phyloP scores from a whole-genome alignment of 2,329 filamentous ascomycete species.

The Drechslerella stenobrocha region DNA sequence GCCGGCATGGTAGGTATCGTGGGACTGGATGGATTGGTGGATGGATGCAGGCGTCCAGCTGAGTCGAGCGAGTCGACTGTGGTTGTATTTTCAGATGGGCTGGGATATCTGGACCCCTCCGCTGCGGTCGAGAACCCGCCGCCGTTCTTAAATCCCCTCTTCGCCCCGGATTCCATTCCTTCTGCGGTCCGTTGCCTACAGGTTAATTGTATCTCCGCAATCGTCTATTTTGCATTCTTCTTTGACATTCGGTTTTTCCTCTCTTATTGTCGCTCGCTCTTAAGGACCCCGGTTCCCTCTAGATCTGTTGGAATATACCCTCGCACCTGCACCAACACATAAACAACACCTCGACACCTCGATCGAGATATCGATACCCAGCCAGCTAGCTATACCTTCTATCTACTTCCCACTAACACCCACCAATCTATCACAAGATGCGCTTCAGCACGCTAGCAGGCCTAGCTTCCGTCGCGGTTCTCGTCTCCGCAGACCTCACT shows the following conservation, averaged over 20 bases:
- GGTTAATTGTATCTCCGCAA: slow-evolving; percentile 2
- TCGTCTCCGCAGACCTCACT: slow-evolving; percentile 39
- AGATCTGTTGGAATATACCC: neutral
- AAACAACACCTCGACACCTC: neutral
- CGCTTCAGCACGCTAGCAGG: slow-evolving; percentile 65
- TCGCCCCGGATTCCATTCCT: slow-evolving; percentile 3
- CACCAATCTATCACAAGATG: slow-evolving; percentile 33
- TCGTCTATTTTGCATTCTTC: neutral
- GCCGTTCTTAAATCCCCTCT: neutral
- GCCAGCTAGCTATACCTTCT: too few relatives aligned
- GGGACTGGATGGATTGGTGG: too few relatives aligned
- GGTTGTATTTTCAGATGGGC: neutral
- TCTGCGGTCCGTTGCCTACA: neutral
- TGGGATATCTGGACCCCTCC: neutral
- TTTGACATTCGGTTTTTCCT: neutral
- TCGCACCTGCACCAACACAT: neutral
- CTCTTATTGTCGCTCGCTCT: slow-evolving; percentile 8
- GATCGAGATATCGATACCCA: neutral
- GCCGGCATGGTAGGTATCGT: neutral
- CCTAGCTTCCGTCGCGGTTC: slow-evolving; percentile 49
- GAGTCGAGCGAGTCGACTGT: neutral
- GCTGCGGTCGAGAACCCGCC: neutral
- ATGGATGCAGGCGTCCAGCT: too few relatives aligned
- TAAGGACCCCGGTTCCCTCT: slow-evolving; percentile 22
- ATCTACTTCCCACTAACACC: neutral